Evolutionary conservation across 148 eudicot species (phyloP), one percentile per base, ranked within the genome.

Genomic region (Chenopodium berlandieri): DNA sequence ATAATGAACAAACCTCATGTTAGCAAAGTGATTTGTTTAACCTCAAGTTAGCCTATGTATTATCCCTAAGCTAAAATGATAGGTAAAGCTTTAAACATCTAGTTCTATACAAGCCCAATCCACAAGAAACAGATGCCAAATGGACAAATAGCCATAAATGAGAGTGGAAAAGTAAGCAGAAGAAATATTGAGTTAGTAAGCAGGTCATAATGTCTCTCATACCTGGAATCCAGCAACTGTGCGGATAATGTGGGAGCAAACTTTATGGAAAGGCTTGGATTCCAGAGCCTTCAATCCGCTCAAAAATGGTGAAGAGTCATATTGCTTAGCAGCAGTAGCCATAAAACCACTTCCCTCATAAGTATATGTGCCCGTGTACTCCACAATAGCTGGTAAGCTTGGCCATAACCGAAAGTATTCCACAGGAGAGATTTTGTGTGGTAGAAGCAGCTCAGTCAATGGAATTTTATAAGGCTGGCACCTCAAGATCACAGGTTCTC

Each of bases 401-500:
- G 99, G 99, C 99, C 99, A 95, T 72, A 95, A 82, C 48, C 99
- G 94, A 82, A 95, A 95, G 83, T 89, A 95, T 82, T 95, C 99
- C 17, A 95, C 99, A 25, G 99, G 97, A 75, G 99, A 95, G 78
- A 95, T 95, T 85, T 95, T 93, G 82, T 93, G 97, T 0, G 95
- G 99, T 84, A 93, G 66, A 82, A 95, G 99, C 79, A 95, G 92
- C 87, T 93, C 99, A 12, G 97, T 91, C 75, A 95, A 88, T 25
- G 98, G 98, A 88, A 95, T 86, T 84, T 93, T 95, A 90, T 95
- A 95, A 52, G 99, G 97, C 86, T 95, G 99, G 87, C 97, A 95
- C 83, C 97, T 92, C 88, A 95, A 85, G 83, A 93, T 92, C 71
- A 93, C 94, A 44, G 99, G 99, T 54, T 93, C 99, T 75, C 97